These are phyloP conservation scores for Cercospora zeina DNA, from an alignment of 2,329 filamentous ascomycete genomes.

Conservation along the genomic window DNA sequence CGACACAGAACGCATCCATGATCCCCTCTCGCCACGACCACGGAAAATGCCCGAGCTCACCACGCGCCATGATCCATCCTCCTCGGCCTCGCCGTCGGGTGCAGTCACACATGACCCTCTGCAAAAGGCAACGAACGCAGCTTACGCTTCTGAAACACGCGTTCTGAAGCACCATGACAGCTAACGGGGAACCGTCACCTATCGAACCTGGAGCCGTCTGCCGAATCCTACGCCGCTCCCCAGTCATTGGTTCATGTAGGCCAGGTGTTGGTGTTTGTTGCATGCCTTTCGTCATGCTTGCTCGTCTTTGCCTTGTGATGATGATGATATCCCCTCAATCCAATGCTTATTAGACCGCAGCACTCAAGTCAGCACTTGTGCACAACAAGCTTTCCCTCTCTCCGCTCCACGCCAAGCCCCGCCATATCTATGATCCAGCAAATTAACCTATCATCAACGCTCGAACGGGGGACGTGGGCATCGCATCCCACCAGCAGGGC, in stretches of 20 bases:
- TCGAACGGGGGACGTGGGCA: too few relatives aligned
- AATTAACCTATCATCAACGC: neutral
- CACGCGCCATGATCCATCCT: neutral
- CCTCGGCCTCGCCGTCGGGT: conserved; percentile 7
- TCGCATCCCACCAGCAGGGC: too few relatives aligned
- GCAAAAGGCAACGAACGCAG: neutral
- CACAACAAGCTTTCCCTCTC: neutral
- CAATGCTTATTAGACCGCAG: neutral
- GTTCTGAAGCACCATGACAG: conserved; percentile 20
- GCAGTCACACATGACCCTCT: conserved; percentile 8
- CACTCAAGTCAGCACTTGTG: neutral
- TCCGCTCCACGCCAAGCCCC: neutral
- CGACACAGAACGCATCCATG: neutral
- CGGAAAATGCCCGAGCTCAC: neutral
- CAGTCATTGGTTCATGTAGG: neutral
- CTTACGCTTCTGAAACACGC: conserved; percentile 17
- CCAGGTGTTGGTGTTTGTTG: neutral
- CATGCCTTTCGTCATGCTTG: too few relatives aligned
- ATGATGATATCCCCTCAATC: neutral
- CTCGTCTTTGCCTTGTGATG: neutral
- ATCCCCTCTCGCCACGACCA: neutral
- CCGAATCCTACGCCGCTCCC: neutral
- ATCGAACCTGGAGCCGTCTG: neutral
- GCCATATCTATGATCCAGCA: conserved; percentile 1
- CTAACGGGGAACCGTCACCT: neutral